A percentile compares a stretch with the other conserved stretches of the same genome.
These are phyloP conservation scores for Polytolypa hystricis DNA, from an alignment of 2,329 filamentous ascomycete species.

Conservation along the genomic window DNA sequence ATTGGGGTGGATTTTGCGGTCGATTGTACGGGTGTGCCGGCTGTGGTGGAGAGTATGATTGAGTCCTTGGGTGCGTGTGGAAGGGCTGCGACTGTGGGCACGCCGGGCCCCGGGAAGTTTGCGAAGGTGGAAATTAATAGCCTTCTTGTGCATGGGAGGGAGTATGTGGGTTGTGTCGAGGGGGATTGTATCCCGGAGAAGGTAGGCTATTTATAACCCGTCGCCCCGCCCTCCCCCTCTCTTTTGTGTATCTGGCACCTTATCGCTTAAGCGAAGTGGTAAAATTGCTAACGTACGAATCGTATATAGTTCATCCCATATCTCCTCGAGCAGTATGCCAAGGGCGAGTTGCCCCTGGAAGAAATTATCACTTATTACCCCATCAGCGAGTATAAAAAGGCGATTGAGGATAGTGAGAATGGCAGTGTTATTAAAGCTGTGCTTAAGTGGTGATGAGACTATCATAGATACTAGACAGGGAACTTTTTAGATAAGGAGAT, in stretches of 20 bases:
- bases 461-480: too few species aligned
- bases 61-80: conserved; percentile 14
- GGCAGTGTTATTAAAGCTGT: conserved; percentile 20
- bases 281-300: too few species aligned
- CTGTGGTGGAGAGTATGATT: conserved; percentile 15
- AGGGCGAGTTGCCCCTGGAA: conserved; percentile 40
- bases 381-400: conserved; percentile 19
- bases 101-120: conserved; percentile 13
- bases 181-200: conserved; percentile 29
- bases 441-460: conserved; percentile 20
- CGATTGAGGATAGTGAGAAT: conserved; percentile 18
- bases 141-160: conserved; percentile 16
- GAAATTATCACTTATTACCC: conserved; percentile 36
- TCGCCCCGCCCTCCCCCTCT: too few species aligned
- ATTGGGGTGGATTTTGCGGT: conserved; percentile 6
- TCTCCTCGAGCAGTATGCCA: conserved; percentile 40
- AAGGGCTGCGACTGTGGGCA: conserved; percentile 13
- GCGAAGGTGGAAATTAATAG: conserved; percentile 13
- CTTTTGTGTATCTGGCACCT: too few species aligned
- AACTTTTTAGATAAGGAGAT: too few species aligned
- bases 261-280: too few species aligned
- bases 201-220: too few species aligned
- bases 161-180: conserved; percentile 14
- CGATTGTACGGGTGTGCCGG: conserved; percentile 14
- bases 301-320: too few species aligned